phyloP scores from a whole-genome alignment of 2,329 filamentous ascomycete genomes.

The Beauveria sp. region DNA sequence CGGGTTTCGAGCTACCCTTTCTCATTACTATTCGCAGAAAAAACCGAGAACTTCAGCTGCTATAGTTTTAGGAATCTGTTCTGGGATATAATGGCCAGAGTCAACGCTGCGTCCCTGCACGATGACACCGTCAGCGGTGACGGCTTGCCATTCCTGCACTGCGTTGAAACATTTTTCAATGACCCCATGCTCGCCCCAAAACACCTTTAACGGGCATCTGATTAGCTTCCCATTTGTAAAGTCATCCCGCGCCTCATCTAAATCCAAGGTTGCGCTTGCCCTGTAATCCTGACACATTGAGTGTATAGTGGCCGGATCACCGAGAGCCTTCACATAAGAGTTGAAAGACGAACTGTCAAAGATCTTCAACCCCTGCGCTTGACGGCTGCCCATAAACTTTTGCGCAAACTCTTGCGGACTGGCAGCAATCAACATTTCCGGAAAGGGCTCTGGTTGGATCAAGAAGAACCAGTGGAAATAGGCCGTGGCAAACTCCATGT shows the following conservation, averaged over 20 bases:
- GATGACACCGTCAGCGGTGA: conserved; percentile 26
- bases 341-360: conserved; percentile 28
- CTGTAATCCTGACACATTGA: conserved; percentile 50
- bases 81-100: conserved; percentile 42
- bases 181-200: conserved; percentile 42
- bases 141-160: conserved; percentile 41
- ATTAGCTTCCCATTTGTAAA: conserved; percentile 34
- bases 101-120: conserved; percentile 36
- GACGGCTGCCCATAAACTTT: conserved; percentile 26
- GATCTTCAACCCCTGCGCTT: conserved; percentile 26
- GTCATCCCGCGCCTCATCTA: conserved; percentile 42
- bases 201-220: conserved; percentile 35
- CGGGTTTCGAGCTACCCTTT: not conserved
- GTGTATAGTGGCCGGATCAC: conserved; percentile 33
- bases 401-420: conserved; percentile 32
- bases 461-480: conserved; percentile 56
- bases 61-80: conserved; percentile 41
- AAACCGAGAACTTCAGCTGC: conserved; percentile 33
- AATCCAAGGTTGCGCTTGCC: conserved; percentile 42
- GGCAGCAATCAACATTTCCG: conserved; percentile 36
- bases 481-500: conserved; percentile 34
- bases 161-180: conserved; percentile 43
- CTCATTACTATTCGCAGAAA: conserved; percentile 24
- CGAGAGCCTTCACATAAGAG: conserved; percentile 34
- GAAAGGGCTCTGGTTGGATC: conserved; percentile 43